phyloP scores from a whole-genome alignment of 768 basidiomycete genomes.

The Hemileccinum rubropunctum region DNA sequence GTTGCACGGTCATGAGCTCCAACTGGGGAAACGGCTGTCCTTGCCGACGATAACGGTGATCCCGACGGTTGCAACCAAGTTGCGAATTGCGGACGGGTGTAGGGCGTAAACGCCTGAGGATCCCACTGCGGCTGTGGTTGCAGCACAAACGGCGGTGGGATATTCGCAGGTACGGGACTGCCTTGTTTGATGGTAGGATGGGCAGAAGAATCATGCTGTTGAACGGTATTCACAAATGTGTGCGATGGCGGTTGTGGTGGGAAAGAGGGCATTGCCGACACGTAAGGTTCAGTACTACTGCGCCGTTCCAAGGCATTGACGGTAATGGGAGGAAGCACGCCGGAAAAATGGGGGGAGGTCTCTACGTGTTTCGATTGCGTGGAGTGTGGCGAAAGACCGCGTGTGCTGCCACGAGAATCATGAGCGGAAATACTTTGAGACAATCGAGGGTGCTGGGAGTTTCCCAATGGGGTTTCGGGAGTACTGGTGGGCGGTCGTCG shows the following conservation, averaged over 20 bases:
- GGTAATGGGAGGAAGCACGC: conserved; percentile 29
- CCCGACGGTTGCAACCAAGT: conserved; percentile 33
- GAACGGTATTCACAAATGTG: conserved; percentile 12
- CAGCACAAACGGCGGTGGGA: conserved; percentile 60
- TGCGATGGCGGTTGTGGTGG: conserved; percentile 24
- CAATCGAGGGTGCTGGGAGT: conserved; percentile 7
- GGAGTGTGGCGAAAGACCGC: conserved; percentile 8
- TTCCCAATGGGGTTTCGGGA: conserved; percentile 5
- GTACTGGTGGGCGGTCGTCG: conserved; percentile 6
- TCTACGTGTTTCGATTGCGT: conserved; percentile 11
- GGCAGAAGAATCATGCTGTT: conserved; percentile 19
- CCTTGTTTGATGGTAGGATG: conserved; percentile 10
- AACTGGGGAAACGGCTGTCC: conserved; percentile 19
- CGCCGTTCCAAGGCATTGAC: conserved; percentile 15
- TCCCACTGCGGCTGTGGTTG: conserved; percentile 72
- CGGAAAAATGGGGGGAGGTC: conserved; percentile 25
- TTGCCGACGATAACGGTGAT: conserved; percentile 29
- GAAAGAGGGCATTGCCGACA: conserved; percentile 22
- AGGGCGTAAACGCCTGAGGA: conserved; percentile 36
- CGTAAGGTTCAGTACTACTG: conserved; percentile 14
- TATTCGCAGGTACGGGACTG: conserved; percentile 11
- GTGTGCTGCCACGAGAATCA: conserved; percentile 13
- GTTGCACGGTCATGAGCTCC: conserved; percentile 14
- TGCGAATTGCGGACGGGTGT: conserved; percentile 37
- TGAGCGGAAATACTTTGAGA: conserved; percentile 7